Evolutionary conservation across 345 rosid genomes (phyloP).

Genomic region (Salix udensis): DNA sequence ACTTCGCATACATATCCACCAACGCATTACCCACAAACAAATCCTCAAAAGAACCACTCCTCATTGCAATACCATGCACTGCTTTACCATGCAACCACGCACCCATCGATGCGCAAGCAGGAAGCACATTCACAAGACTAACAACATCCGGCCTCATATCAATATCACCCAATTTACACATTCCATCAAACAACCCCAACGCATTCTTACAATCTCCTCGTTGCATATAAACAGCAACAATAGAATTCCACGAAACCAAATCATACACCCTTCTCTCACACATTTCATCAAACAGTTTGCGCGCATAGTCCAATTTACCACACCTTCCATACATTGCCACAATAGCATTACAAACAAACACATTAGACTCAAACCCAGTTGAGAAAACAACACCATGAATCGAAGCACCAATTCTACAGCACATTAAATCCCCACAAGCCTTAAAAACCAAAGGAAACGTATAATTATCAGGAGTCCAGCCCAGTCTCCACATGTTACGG

Average conservation of each 20-base stretch:
- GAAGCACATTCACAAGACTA: slow-evolving; percentile 66
- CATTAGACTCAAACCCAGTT: slow-evolving; percentile 54
- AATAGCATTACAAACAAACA: slow-evolving; percentile 64
- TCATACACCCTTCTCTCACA: slow-evolving; percentile 37
- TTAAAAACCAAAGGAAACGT: slow-evolving; percentile 75
- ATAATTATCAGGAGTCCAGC: slow-evolving; percentile 68
- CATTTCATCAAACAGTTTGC: slow-evolving; percentile 73
- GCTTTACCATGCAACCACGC: slow-evolving; percentile 43
- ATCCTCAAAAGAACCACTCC: slow-evolving; percentile 49
- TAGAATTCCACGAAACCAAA: slow-evolving; percentile 75
- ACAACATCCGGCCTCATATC: slow-evolving; percentile 50
- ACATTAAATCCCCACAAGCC: slow-evolving; percentile 62
- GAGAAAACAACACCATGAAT: slow-evolving; percentile 42
- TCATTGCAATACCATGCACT: slow-evolving; percentile 52
- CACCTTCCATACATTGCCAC: slow-evolving; percentile 66
- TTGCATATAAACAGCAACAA: slow-evolving; percentile 50
- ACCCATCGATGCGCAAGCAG: slow-evolving; percentile 55
- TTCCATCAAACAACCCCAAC: slow-evolving; percentile 43
- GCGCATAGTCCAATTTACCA: slow-evolving; percentile 45
- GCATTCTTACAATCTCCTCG: slow-evolving; percentile 42
- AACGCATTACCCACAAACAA: slow-evolving; percentile 67
- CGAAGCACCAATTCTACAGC: slow-evolving; percentile 37
- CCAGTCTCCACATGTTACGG: slow-evolving; percentile 43
- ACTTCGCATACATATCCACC: slow-evolving; percentile 86
- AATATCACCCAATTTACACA: slow-evolving; percentile 27